A percentile compares a stretch with the other conserved stretches of the same genome.
Evolutionary conservation across 2,329 filamentous ascomycete species (phyloP).

Genomic region (Paraconiothyrium sp.): DNA sequence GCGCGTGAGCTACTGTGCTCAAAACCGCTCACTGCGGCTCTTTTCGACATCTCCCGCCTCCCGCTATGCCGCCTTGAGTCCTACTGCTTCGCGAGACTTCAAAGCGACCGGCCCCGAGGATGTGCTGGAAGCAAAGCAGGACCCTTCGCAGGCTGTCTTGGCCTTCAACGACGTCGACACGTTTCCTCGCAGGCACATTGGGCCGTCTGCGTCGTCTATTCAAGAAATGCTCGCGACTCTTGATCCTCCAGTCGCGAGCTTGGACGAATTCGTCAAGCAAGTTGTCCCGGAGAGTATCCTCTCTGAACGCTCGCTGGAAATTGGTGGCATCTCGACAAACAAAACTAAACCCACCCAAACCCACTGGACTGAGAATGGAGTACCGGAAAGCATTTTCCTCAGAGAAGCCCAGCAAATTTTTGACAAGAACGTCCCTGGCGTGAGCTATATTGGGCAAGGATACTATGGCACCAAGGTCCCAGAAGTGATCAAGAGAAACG

Average conservation of each 20-base stretch:
- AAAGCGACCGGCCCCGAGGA: constrained; percentile 39
- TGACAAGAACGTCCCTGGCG: constrained; percentile 68
- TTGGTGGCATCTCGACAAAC: constrained; percentile 47
- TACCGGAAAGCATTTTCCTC: constrained; percentile 69
- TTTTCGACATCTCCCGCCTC: constrained; percentile 27
- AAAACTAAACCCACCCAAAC: constrained; percentile 51
- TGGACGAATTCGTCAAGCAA: constrained; percentile 86
- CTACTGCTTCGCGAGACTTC: constrained; percentile 34
- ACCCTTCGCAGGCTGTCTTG: constrained; percentile 27
- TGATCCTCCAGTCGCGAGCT: constrained; percentile 73
- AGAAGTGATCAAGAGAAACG: constrained; percentile 89
- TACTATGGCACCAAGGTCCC: constrained; percentile 90
- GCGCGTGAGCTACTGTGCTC: constrained; percentile 32
- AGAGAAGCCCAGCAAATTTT: constrained; percentile 64
- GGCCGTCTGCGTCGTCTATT: constrained; percentile 75
- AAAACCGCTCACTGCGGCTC: constrained; percentile 28
- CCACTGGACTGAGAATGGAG: constrained; percentile 47
- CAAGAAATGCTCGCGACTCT: constrained; percentile 82
- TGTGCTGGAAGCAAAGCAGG: constrained; percentile 39
- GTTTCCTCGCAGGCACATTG: constrained; percentile 87
- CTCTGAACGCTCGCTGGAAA: constrained; percentile 69
- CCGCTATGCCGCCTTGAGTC: constrained; percentile 27
- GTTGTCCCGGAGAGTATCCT: constrained; percentile 85
- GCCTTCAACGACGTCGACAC: constrained; percentile 64
- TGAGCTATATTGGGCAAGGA: constrained; percentile 82